Evolutionary conservation across 345 rosid species (phyloP).

Genomic region (Melaleuca alternifolia): DNA sequence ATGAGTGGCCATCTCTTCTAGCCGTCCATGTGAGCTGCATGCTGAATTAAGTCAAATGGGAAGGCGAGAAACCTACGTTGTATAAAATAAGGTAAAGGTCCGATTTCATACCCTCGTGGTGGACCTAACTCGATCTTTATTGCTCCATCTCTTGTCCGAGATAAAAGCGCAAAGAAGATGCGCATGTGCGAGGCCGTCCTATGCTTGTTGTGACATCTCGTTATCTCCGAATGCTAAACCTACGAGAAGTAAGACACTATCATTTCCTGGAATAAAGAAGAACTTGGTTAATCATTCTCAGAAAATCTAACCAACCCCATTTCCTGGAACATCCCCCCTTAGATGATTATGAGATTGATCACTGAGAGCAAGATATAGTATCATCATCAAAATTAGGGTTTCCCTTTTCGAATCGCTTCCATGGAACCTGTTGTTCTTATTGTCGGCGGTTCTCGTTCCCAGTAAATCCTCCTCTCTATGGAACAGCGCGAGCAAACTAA

Average conservation of each 20-base stretch:
- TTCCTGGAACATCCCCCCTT: background rate
- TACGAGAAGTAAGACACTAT: background rate
- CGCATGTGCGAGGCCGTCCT: background rate
- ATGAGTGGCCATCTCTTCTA: background rate
- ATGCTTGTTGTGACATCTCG: background rate
- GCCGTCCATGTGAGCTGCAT: background rate
- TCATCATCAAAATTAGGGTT: background rate
- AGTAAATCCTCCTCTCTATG: background rate
- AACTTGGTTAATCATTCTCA: background rate
- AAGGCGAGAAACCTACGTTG: background rate
- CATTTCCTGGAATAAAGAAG: too few species aligned
- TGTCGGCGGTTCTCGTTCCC: background rate
- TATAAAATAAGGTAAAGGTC: constrained; percentile 6
- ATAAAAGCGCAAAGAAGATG: background rate
- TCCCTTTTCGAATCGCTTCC: background rate
- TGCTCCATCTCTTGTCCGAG: background rate
- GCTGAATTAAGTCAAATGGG: background rate
- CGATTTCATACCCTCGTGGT: background rate
- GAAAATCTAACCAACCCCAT: background rate
- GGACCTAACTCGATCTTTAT: constrained; percentile 13
- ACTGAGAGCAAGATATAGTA: background rate
- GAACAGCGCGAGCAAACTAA: background rate
- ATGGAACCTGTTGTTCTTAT: background rate
- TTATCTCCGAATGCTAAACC: background rate
- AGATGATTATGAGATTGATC: background rate